Base-by-base conservation (phyloP, 352 stramenopile genomes). In the Pythium rishiriense region DNA sequence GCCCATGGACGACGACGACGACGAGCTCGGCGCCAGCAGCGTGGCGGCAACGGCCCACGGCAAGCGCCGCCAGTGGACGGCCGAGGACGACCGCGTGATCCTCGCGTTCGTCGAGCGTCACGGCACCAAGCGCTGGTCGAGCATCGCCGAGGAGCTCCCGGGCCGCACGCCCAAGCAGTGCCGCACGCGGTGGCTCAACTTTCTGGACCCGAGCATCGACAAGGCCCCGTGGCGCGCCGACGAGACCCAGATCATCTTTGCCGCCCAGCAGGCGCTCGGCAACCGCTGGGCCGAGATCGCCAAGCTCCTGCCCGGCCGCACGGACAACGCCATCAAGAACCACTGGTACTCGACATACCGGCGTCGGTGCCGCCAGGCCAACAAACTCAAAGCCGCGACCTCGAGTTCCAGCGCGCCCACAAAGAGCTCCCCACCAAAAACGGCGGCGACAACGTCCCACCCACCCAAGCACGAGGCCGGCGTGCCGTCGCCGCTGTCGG, bases 271-370 rank as follows among this genome's bases (percentile, higher is more conserved):
- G 41, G 63, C 66, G 10, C 58, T 96, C 7, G 97, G 97, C 52
- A 99, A 99, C 73, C 87, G 94, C 56, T 99, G 97, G 97, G 92
- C 93, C 17, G 93, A 98, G 72, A 99, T 99, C 68, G 93, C 97
- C 62, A 99, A 99, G 74, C 78, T 96, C n/a, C 80, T 99, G 19
- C 95, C 96, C 7, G 97, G 97, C 1, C 72, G 97, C 10, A 93
- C 83, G 1, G 85, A 94, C 68, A 94, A 94, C 63, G 85, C 85
- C 24, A 91, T 94, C 69, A 94, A 94, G 63, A 94, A 94, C 66
- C 85, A 92, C 66, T 94, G 83, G 83, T 91, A 94, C 73, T 94
- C 85, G 58, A 92, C 85, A 2, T 84, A 79, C 42, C 76, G 85
- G 0, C 73, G 85, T 1, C 76, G 75, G 29, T 82, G 68, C 47